A percentile compares a stretch with the other conserved stretches of the same genome.
These are phyloP conservation scores for Elasticomyces elasticus DNA, from an alignment of 495 filamentous ascomycete species.

Conservation along the genomic window DNA sequence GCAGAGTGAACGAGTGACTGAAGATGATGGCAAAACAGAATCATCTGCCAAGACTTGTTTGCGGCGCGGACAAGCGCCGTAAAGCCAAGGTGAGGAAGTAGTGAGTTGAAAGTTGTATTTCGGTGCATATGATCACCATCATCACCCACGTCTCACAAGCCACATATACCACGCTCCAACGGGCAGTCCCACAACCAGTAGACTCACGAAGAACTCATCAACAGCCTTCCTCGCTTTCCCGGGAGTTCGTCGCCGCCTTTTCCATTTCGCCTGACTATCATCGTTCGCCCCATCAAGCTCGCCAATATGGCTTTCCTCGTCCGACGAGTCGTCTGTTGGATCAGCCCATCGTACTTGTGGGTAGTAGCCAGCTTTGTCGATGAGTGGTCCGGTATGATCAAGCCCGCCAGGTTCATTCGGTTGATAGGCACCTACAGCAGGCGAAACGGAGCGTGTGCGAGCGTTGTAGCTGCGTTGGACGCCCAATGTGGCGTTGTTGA, in stretches of 20 bases:
- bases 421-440: neutral
- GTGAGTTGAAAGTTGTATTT: neutral
- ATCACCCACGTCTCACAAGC: constrained; percentile 26
- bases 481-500: constrained; percentile 1
- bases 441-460: constrained; percentile 21
- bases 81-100: too few species aligned
- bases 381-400: neutral
- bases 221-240: constrained; percentile 12
- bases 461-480: constrained; percentile 18
- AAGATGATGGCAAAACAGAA: too few species aligned
- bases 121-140: neutral
- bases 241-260: constrained; percentile 16
- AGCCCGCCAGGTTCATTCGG: neutral
- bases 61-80: too few species aligned
- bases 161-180: constrained; percentile 29
- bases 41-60: too few species aligned
- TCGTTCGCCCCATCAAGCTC: neutral
- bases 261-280: constrained; percentile 22
- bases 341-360: constrained; percentile 15
- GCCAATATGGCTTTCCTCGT: constrained; percentile 17
- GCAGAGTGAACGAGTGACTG: too few species aligned
- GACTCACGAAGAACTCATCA: constrained; percentile 24
- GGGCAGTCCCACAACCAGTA: constrained; percentile 22
- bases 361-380: constrained; percentile 14
- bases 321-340: constrained; percentile 10